Evolutionary conservation across 768 basidiomycete genomes (phyloP).

Genomic region (Rhodotorula kratochvilovae): DNA sequence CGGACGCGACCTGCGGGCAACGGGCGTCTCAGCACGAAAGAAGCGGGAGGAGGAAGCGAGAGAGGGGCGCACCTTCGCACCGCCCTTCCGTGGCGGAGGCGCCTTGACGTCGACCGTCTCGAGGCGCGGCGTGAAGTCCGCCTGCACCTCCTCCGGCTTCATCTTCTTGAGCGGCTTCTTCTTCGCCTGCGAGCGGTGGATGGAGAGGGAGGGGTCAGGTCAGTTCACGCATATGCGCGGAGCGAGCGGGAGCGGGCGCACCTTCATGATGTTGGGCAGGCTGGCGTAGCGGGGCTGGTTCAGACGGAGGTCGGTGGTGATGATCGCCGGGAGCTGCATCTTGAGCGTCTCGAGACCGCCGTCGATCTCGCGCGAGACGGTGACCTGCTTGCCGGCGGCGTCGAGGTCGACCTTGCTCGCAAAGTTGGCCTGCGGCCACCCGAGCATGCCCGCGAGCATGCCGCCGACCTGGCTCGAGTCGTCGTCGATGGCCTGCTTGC

Average conservation of each 20-base stretch:
- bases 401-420: conserved; percentile 73
- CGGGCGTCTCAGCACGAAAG: neutral
- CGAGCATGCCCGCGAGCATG: conserved; percentile 88
- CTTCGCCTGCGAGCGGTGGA: conserved; percentile 61
- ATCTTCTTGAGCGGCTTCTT: conserved; percentile 64
- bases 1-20: conserved; percentile 60
- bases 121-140: conserved; percentile 75
- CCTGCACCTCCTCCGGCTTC: conserved; percentile 66
- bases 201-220: neutral
- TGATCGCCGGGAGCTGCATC: conserved; percentile 71
- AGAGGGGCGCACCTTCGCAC: conserved; percentile 65
- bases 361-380: conserved; percentile 84
- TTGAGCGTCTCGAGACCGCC: conserved; percentile 81
- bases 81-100: conserved; percentile 83
- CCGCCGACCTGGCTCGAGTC: conserved; percentile 93
- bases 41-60: neutral
- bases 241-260: neutral
- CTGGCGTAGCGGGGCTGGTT: conserved; percentile 90
- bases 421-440: conserved; percentile 91
- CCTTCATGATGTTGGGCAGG: conserved; percentile 93
- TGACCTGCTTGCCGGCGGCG: conserved; percentile 60
- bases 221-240: neutral
- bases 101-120: conserved; percentile 84
- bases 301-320: conserved; percentile 88
- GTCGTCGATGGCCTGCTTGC: conserved; percentile 98